phyloP scores from a whole-genome alignment of 1,284 basidiomycete genomes.

The Ustilago shanxiensis region DNA sequence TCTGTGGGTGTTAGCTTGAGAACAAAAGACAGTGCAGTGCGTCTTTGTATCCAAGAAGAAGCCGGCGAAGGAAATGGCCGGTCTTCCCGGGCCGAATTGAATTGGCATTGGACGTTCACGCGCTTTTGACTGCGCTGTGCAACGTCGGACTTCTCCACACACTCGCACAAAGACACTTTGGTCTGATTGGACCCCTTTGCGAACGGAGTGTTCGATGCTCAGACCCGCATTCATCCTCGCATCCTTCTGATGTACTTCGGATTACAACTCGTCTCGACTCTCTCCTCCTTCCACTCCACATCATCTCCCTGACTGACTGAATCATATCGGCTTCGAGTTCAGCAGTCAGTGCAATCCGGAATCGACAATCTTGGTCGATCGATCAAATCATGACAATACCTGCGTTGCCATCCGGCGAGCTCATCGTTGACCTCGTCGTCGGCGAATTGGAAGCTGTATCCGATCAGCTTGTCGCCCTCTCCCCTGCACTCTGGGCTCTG shows the following conservation, averaged over 20 bases:
- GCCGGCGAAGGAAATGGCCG: conserved; percentile 1
- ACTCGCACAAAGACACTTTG: no score
- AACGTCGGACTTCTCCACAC: conserved; percentile 22
- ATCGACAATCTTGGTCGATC: neutral
- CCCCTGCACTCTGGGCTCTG: conserved; percentile 25
- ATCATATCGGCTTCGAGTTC: neutral
- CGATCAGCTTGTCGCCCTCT: conserved; percentile 35
- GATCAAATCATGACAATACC: conserved; percentile 30
- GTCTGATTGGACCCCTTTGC: conserved; percentile 9
- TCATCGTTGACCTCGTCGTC: conserved; percentile 34
- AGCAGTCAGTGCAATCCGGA: neutral
- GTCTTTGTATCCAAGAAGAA: neutral
- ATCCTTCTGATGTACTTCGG: neutral
- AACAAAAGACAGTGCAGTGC: conserved; percentile 1
- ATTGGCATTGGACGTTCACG: conserved; percentile 4
- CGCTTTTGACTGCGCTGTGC: conserved; percentile 12
- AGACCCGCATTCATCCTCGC: neutral
- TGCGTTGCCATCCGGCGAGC: conserved; percentile 14
- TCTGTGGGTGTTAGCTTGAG: neutral
- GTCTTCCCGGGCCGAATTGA: conserved; percentile 1
- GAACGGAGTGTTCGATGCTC: neutral
- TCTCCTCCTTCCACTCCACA: neutral
- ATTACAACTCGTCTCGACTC: neutral
- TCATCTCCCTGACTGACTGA: neutral
- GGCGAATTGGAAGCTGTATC: conserved; percentile 33